phyloP scores from a whole-genome alignment of 306 rosid species.

The Mucuna pruriens region DNA sequence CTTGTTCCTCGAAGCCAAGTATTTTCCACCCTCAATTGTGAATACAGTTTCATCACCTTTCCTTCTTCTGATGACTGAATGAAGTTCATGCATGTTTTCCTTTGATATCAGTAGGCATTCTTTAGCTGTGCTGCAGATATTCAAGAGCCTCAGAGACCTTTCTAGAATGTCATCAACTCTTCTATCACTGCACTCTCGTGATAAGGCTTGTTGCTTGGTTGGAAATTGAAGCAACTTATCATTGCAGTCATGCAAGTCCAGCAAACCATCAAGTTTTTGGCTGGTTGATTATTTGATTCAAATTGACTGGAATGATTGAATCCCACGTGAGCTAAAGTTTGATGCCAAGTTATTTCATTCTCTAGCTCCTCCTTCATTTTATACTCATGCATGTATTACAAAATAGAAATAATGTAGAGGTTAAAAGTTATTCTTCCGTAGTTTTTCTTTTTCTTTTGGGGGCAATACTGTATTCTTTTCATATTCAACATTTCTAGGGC shows the following conservation, averaged over 20 bases:
- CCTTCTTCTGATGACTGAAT: conserved; percentile 26
- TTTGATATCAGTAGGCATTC: conserved; percentile 27
- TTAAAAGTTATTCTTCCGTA: background rate
- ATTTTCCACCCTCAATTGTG: background rate
- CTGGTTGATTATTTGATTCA: background rate
- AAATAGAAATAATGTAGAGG: background rate
- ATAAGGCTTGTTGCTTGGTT: conserved; percentile 17
- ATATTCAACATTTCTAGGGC: background rate
- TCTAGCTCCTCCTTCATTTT: background rate
- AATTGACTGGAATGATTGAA: background rate
- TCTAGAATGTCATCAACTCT: conserved; percentile 11
- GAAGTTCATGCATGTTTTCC: conserved; percentile 21
- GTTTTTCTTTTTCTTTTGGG: background rate
- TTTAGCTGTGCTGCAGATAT: background rate
- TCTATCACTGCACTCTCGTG: background rate
- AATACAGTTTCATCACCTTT: background rate
- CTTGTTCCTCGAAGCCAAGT: conserved; percentile 28
- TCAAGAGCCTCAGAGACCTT: conserved; percentile 35
- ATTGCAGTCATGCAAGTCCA: conserved; percentile 12
- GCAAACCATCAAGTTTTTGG: conserved; percentile 27
- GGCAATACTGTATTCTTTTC: background rate
- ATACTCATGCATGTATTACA: background rate
- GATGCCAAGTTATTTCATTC: background rate
- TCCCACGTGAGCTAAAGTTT: background rate
- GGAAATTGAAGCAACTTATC: conserved; percentile 38